Conservation (phyloP, 805 yeast genomes). For the Schizosaccharomyces cryophilus region DNA sequence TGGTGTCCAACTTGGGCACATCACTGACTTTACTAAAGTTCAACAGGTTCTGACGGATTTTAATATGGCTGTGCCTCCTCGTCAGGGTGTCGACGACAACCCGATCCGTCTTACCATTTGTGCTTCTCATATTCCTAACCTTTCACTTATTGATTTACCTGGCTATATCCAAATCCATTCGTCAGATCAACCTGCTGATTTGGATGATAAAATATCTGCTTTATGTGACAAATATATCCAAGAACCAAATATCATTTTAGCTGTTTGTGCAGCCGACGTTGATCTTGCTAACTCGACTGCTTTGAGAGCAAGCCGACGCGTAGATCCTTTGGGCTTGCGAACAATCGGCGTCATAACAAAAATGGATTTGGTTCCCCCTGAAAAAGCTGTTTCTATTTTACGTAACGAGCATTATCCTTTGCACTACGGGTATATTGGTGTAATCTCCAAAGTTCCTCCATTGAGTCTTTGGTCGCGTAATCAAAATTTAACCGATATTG, state of each 20-base stretch:
- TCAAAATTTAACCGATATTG: conserved; percentile 31
- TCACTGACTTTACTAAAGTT: conserved; percentile 73
- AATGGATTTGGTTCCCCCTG: conserved; percentile 67
- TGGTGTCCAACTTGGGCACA: conserved; percentile 50
- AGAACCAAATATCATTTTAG: conserved; percentile 80
- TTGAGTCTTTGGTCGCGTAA: conserved; percentile 14
- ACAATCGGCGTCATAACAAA: conserved; percentile 93
- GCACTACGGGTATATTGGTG: conserved; percentile 94
- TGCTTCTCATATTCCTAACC: conserved; percentile 77
- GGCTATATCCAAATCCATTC: conserved; percentile 95
- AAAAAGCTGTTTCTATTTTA: conserved; percentile 39
- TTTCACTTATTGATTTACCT: conserved; percentile 83
- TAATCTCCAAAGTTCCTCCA: conserved; percentile 58
- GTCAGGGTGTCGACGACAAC: conserved; percentile 72
- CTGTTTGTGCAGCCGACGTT: conserved; percentile 93
- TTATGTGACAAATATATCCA: conserved; percentile 69
- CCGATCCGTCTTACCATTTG: conserved; percentile 80
- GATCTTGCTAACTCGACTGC: conserved; percentile 94
- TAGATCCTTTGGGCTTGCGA: conserved; percentile 86
- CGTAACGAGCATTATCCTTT: conserved; percentile 68
- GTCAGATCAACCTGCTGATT: conserved; percentile 74
- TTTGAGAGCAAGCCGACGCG: conserved; percentile 60
- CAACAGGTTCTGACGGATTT: conserved; percentile 68
- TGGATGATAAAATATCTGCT: conserved; percentile 53
- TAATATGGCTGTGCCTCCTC: conserved; percentile 72